Conservation (phyloP, 805 yeast genomes). For the Lipomyces starkeyi region DNA sequence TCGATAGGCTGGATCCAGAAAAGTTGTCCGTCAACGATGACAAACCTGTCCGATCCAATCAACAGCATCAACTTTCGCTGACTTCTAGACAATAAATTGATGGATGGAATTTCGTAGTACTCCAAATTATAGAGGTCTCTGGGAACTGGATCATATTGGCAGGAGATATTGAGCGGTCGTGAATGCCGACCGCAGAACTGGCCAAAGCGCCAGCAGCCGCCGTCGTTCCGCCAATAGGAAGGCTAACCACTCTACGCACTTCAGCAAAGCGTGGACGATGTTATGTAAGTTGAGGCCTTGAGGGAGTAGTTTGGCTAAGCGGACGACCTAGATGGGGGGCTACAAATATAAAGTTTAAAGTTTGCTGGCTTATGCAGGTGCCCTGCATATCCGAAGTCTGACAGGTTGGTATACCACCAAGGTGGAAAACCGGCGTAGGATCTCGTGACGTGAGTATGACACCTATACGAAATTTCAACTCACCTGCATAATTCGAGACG, state of each 20-base stretch:
- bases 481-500: neutral
- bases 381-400: constrained; percentile 2
- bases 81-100: neutral
- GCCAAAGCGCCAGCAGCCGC: neutral
- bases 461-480: neutral
- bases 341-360: neutral
- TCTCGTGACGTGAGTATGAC: neutral
- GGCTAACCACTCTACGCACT: neutral
- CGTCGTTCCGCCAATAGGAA: neutral
- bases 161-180: no score
- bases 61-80: neutral
- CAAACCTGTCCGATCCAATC: neutral
- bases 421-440: neutral
- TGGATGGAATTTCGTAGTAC: no score
- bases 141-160: neutral
- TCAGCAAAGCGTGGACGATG: neutral
- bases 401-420: neutral
- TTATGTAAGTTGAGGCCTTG: neutral
- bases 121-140: no score
- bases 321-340: neutral
- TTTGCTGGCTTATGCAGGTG: neutral
- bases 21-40: neutral
- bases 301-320: neutral
- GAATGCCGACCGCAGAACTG: neutral
- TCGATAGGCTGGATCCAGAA: no score